Base-by-base conservation (phyloP, 768 basidiomycete species). In the Rhizopogon vinicolor region DNA sequence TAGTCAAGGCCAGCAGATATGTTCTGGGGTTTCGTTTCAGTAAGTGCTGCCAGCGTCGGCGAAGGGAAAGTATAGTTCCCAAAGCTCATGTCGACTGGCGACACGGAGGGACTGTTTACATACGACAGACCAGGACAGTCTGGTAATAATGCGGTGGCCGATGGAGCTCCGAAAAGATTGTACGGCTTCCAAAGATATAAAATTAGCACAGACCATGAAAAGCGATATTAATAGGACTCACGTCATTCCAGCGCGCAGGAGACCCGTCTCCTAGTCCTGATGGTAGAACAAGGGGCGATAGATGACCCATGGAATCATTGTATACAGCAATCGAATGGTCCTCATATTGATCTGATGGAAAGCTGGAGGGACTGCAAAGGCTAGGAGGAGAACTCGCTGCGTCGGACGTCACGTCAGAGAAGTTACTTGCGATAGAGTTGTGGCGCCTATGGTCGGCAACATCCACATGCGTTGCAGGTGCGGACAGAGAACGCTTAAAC, bases 401-500 rank as follows among this genome's bases (percentile, higher is more conserved):
- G 41, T 69, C 68, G 56, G 70, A 69, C 39, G 64, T 64, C 35
- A 69, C 59, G 45, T 66, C 66, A 54, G 60, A 67, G 41, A 69
- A 70, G 48, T 65, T 64, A 44, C 68, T 71, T 22, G 62, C 64
- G 44, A 68, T 19, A 46, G 68, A 69, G 25, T 41, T 42, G 33
- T 70, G 61, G 44, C 64, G 62, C 5, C 51, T 53, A 42, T 62
- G 62, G 41, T 62, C 57, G 19, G 58, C 49, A 10, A 45, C 51
- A 35, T 56, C 53, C 43, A 44, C 37, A 3, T 63, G 68, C n/a
- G 66, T 56, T 1, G 75, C 78, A 3, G 81, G 81, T 7, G 78
- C 80, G 39, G 86, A 86, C 3, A 80, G 71, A 10, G 83, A 82
- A 51, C 86, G 84, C 66, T 77, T 85, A 73, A 80, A 83, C 82